Base-by-base conservation (phyloP, 2,329 filamentous ascomycete species). In the Anisogramma anomala region DNA sequence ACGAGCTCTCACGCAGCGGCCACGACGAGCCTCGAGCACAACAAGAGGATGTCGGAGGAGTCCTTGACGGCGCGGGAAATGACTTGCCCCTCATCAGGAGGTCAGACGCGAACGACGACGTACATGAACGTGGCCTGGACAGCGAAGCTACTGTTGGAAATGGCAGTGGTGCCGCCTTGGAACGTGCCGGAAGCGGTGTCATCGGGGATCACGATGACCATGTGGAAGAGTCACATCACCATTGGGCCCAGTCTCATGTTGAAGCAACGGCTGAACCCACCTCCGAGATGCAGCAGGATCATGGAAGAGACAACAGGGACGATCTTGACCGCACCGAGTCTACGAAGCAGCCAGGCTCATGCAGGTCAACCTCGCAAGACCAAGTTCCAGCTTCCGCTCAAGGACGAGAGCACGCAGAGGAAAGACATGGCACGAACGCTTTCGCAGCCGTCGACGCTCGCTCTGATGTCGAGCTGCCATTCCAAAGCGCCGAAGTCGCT, bases 51-150 rank as follows among this genome's bases (percentile, higher is more conserved):
- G 14, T 27, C 4, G 38, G 33, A 15, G 28, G 20, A 14, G n/a
- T 31, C 3, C 38, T 41, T 19, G 38, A 44, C 28, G 42, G 28
- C 14, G 37, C 33, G 38, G 33, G 23, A 37, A 41, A 44, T 13
- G 38, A 27, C 22, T 17, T 18, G 13, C 11, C 33, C 36, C 38
- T 33, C 36, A 27, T 27, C 42, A 34, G 17, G 28, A 33, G 33
- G 27, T 33, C 18, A 33, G 30, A 33, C 11, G 25, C 11, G 13
- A 35, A 27, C 25, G 42, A 28, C 31, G 33, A 15, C 38, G 23
- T 3, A 9, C 3, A 19, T 11, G 33, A 13, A 2, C 20, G 20
- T 14, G 39, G 22, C 20, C n/a, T 32, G 2, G 15, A 32, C 15
- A 18, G 14, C 7, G 30, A 18, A 6, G 15, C 15, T 18, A 7